A percentile compares a stretch with the other conserved stretches of the same genome.
phyloP scores from a whole-genome alignment of 2,329 filamentous ascomycete genomes.

The Hymenoscyphus fructigenus region DNA sequence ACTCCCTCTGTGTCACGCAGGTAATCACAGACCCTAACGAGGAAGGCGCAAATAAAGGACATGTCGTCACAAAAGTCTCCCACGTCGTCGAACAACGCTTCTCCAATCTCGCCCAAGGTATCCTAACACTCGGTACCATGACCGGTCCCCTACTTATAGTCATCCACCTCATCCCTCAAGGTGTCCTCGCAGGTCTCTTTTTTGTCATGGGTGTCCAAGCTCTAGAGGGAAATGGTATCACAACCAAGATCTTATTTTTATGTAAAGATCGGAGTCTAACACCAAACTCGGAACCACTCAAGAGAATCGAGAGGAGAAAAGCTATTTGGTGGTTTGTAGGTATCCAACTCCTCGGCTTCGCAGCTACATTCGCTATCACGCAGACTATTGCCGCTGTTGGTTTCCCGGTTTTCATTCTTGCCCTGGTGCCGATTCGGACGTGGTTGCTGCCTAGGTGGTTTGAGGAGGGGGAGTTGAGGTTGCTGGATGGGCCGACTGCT shows the following conservation, averaged over 20 bases:
- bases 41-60: slow-evolving; percentile 57
- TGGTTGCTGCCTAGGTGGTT: slow-evolving; percentile 43
- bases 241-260: slow-evolving; percentile 70
- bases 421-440: slow-evolving; percentile 30
- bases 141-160: slow-evolving; percentile 70
- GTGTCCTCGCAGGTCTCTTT: slow-evolving; percentile 77
- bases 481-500: slow-evolving; percentile 69
- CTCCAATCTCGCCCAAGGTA: slow-evolving; percentile 75
- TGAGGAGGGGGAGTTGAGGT: slow-evolving; percentile 27
- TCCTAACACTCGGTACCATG: slow-evolving; percentile 79
- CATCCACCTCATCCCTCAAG: slow-evolving; percentile 75
- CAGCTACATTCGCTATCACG: slow-evolving; percentile 77
- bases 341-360: slow-evolving; percentile 69
- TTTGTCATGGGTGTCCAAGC: slow-evolving; percentile 84
- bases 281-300: slow-evolving; percentile 56
- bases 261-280: slow-evolving; percentile 64
- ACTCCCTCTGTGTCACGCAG: slow-evolving; percentile 71
- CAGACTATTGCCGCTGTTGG: slow-evolving; percentile 81
- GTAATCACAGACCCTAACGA: slow-evolving; percentile 50
- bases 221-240: slow-evolving; percentile 74
- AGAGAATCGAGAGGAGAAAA: slow-evolving; percentile 55
- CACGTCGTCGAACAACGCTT: slow-evolving; percentile 77
- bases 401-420: slow-evolving; percentile 53
- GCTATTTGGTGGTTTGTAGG: slow-evolving; percentile 72
- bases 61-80: slow-evolving; percentile 50